Evolutionary conservation across 2,329 filamentous ascomycete species (phyloP).

Genomic region (Microdochium paspali): DNA sequence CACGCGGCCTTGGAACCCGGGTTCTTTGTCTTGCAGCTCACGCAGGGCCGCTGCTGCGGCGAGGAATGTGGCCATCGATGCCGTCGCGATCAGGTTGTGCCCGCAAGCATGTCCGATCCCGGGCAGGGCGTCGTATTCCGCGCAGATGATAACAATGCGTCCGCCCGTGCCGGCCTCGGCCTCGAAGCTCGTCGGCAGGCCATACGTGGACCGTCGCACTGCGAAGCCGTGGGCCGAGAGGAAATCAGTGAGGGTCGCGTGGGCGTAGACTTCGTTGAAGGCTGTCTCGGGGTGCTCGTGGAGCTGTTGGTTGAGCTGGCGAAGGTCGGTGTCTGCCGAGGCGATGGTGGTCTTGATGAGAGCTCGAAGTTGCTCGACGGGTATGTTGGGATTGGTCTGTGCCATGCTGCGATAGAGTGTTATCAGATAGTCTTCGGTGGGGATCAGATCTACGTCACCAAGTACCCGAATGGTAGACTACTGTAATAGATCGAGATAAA

Average conservation of each 20-base stretch:
- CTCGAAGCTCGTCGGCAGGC: not conserved
- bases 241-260: not conserved
- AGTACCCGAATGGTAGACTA: too few relatives aligned
- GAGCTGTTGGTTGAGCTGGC: not conserved
- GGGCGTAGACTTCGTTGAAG: not conserved
- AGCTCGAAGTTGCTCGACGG: too few relatives aligned
- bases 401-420: too few relatives aligned
- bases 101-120: conserved; percentile 26
- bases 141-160: conserved; percentile 1
- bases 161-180: not conserved
- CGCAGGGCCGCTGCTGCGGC: conserved; percentile 9
- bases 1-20: not conserved
- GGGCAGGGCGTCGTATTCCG: conserved; percentile 23
- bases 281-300: not conserved
- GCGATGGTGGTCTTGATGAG: too few relatives aligned
- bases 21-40: too few relatives aligned
- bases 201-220: not conserved
- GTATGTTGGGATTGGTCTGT: too few relatives aligned
- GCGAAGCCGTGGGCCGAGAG: not conserved
- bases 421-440: too few relatives aligned
- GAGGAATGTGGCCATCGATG: conserved; percentile 22
- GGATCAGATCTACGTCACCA: too few relatives aligned
- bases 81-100: conserved; percentile 18
- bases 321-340: too few relatives aligned
- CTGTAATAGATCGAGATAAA: too few relatives aligned